Evolutionary conservation across 1,139 yeast genomes (phyloP), one percentile per base, ranked within the genome.

Genomic region (Sugiyamaella sp.): DNA sequence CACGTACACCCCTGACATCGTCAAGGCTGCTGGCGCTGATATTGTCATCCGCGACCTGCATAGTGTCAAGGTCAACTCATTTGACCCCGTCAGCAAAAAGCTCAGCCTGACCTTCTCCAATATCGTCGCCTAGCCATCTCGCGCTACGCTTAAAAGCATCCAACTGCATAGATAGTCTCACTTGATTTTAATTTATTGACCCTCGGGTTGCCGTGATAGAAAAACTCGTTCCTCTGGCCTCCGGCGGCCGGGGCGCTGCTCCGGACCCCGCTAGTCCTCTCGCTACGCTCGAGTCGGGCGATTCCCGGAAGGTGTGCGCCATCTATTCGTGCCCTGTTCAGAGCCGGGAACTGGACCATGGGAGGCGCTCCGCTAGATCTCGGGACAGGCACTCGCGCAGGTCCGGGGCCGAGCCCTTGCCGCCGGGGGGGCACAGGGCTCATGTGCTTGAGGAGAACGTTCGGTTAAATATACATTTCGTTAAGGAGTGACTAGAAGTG

Each of bases 1-100:
- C 56, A 85, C 95, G 51, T 87, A 86, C 69, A 82, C 79, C 60
- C 80, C 88, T 37, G 84, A 83, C 62, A 77, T 79, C 71, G 84
- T 88, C 56, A 80, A 84, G 72, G 80, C 76, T 52, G 80, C 88
- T 47, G 95, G 95, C 65, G 95, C 95, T 59, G 86, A 84, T 66
- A 85, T 85, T 66, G 91, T 87, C 54, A 87, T 88, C 56, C 81
- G 84, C 66, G 89, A 86, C 72, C 79, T 86, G 72, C 74, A 81
- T 38, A 71, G 73, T 55, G 73, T 81, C 52, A 71, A 70, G 58
- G 74, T 80, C 35, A 69, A 60, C 55, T 51, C 56, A 16, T 68
- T 59, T 56, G 63, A 68, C 48, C 57, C 66, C 12, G 63, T 64
- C 45, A 60, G 62, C 40, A 60, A 65, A 54, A 53, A 49, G 21